Evolutionary conservation across 495 filamentous ascomycete species (phyloP), one percentile per base, ranked within the genome.

Genomic region (Polyplosphaeria fusca): DNA sequence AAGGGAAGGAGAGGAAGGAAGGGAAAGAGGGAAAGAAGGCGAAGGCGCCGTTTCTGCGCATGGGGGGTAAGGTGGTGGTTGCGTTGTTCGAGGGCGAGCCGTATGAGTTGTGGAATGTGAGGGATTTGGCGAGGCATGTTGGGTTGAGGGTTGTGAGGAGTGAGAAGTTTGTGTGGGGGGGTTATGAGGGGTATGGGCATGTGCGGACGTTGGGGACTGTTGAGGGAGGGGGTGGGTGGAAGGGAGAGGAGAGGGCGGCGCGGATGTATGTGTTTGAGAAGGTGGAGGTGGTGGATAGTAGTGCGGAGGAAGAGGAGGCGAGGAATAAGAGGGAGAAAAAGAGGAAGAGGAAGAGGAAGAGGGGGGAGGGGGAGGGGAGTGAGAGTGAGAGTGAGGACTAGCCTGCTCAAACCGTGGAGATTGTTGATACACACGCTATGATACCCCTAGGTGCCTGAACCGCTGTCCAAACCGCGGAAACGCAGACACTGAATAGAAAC

Each of bases 101-200:
- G 1, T 98, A 98, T 69, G 90, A 88, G 7, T 77, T 96, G 11
- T 98, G 93, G 93, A 95, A 97, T 70, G 81, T 96, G 27, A 81
- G 83, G 18, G 90, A 95, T 69, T 73, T 98, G 18, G 93, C 83
- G 3, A 76, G 89, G 3, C 88, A 94, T 71, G 77, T 78, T 5
- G 91, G 89, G 19, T 73, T 96, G 44, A 76, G 78, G 44, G 87
- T 95, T 47, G 77, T 83, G 49, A 76, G 82, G 50, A 94, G 88
- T 69, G 95, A 91, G 67, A 74, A 68, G 53, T 97, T 96, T 64
- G 79, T 83, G 24, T 82, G 85, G 43, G 72, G 66, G 38, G 84
- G 77, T 13, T 98, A 95, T 73, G 84, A 86, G 38, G 90, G 86
- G 0, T 98, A 98, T 67, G 82, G 75, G 56, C 93, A 98, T 77